Base-by-base conservation (phyloP, 2,329 filamentous ascomycete genomes). In the Hypoxylon sp. region DNA sequence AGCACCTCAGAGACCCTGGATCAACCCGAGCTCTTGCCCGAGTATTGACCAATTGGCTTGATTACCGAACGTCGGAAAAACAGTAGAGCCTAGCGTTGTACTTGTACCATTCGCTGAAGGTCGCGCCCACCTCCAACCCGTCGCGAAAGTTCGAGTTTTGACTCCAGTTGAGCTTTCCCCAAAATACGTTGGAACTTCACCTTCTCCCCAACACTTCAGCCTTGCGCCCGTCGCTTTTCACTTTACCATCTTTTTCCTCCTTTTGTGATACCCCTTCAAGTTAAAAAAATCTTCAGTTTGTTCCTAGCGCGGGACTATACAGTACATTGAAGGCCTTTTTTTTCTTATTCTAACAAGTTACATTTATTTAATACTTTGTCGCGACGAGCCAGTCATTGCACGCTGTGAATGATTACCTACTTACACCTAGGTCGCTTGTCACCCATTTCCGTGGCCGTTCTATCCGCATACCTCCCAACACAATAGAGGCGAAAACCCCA, bases 1-100 rank as follows among this genome's bases (percentile, higher is more conserved):
- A 5, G 25, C 7, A 16, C 6, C n/a, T n/a, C n/a, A n/a, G n/a
- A 5, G 9, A n/a, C 44, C 36, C 21, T 36, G 23, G 12, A 12
- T 2, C 16, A 43, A 9, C 29, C 38, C 29, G 20, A 11, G 12
- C 13, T 3, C 2, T 8, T 19, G 13, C 21, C 3, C 11, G 6
- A 35, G 16, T 2, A 21, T 36, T 4, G 27, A 11, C 63, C 59
- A 66, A 66, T 66, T 20, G 62, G 6, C 16, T 13, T 8, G 2
- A n/a, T 41, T 11, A 7, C 11, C 2, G 2, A 7, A 12, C n/a
- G 9, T 23, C 63, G 63, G 63, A 49, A 57, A 58, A 65, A 62
- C 57, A 47, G 31, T 64, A 26, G 38, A 3, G 49, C 63, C 65
- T 67, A 67, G 65, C 65, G 50, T 65, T 65, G 64, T 65, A 64